Conservation (phyloP, 2,329 filamentous ascomycete genomes). For the Fusarium camptoceras region DNA sequence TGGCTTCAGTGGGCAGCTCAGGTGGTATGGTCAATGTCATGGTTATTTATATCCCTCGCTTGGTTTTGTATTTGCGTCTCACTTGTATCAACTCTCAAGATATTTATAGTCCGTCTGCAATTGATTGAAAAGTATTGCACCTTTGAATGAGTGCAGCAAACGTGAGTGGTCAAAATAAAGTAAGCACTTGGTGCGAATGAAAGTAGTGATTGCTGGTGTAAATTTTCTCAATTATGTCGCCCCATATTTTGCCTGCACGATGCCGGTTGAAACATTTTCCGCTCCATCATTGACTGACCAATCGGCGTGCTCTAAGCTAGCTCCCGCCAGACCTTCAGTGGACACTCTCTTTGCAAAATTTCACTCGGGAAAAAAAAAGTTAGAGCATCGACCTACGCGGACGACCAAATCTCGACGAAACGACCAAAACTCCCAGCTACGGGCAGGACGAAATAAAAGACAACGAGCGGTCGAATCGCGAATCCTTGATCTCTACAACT, state of each 20-base stretch:
- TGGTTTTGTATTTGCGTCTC: slow-evolving; percentile 23
- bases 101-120: slow-evolving; percentile 16
- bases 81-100: neutral
- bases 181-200: neutral
- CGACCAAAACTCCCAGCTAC: slow-evolving; percentile 18
- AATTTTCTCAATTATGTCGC: neutral
- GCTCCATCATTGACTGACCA: slow-evolving; percentile 12
- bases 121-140: slow-evolving; percentile 17
- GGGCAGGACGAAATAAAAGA: slow-evolving; percentile 8
- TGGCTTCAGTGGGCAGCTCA: slow-evolving; percentile 27
- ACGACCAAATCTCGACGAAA: slow-evolving; percentile 24
- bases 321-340: slow-evolving; percentile 37
- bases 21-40: neutral
- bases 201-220: neutral
- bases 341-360: slow-evolving; percentile 46
- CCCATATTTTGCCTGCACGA: neutral
- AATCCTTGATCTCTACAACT: neutral
- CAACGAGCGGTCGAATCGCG: slow-evolving; percentile 24
- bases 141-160: neutral
- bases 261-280: slow-evolving; percentile 40
- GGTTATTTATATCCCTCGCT: slow-evolving; percentile 37
- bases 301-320: slow-evolving; percentile 38
- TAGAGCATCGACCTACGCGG: slow-evolving; percentile 34
- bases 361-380: slow-evolving; percentile 47
- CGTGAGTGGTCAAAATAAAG: neutral